phyloP scores from a whole-genome alignment of 2,329 filamentous ascomycete species.

The Plenodomus tracheiphilus region DNA sequence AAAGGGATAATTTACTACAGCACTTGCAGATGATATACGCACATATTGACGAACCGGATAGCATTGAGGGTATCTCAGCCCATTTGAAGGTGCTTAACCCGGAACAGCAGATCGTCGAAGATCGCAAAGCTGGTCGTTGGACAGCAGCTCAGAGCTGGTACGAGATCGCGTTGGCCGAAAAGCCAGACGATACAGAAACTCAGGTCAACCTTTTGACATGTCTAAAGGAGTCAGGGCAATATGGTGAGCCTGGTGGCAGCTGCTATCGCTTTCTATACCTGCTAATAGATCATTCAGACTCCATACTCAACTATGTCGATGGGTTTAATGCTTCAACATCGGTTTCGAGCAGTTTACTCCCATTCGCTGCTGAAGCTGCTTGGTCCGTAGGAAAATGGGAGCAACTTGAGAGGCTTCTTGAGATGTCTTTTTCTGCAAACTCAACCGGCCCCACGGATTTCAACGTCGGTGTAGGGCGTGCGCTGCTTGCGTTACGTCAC shows the following conservation, averaged over 20 bases:
- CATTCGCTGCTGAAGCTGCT: conserved; percentile 86
- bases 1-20: conserved; percentile 67
- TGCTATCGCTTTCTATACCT: conserved; percentile 7
- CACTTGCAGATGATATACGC: conserved; percentile 92
- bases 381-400: conserved; percentile 88
- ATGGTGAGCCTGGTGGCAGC: conserved; percentile 62
- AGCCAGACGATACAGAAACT: conserved; percentile 74
- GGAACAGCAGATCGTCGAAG: conserved; percentile 89
- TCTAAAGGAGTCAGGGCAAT: conserved; percentile 91
- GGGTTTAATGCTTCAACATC: conserved; percentile 60
- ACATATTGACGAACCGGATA: conserved; percentile 96
- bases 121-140: conserved; percentile 92
- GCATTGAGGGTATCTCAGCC: conserved; percentile 89
- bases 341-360: conserved; percentile 60
- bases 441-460: conserved; percentile 63
- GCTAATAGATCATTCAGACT: conserved; percentile 58
- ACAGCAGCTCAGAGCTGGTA: conserved; percentile 97
- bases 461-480: conserved; percentile 76
- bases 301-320: conserved; percentile 83
- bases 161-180: conserved; percentile 81
- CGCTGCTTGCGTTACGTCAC: conserved; percentile 63
- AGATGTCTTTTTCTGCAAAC: conserved; percentile 49
- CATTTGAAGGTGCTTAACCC: conserved; percentile 86
- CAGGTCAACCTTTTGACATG: conserved; percentile 86
- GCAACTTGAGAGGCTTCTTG: conserved; percentile 67